A percentile compares a stretch with the other conserved stretches of the same genome.
Evolutionary conservation across 352 stramenopile species (phyloP).

Genomic region (Aphanomyces cochlioides): DNA sequence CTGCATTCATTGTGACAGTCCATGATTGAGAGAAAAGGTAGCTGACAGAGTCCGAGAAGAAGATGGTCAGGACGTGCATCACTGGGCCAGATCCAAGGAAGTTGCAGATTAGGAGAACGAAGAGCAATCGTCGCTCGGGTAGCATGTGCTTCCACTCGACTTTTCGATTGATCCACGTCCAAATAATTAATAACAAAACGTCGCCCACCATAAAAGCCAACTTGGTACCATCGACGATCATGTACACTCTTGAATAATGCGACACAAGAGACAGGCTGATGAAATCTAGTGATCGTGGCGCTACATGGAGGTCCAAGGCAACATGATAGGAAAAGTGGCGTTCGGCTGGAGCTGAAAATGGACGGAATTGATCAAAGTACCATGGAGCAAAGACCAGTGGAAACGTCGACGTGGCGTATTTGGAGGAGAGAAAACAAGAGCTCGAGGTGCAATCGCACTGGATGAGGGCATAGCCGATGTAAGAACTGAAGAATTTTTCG

Average conservation of each 20-base stretch:
- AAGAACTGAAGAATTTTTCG: not conserved
- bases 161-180: slow-evolving; percentile 20
- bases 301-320: not conserved
- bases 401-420: not conserved
- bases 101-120: slow-evolving; percentile 13
- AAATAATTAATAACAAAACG: slow-evolving; percentile 10
- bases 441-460: slow-evolving; percentile 1
- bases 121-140: slow-evolving; percentile 19
- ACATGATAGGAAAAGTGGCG: not conserved
- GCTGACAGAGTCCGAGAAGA: slow-evolving; percentile 13
- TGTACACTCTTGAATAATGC: not conserved
- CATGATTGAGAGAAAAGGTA: slow-evolving; percentile 23
- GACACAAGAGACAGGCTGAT: not conserved
- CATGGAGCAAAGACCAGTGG: slow-evolving; percentile 11
- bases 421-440: not conserved
- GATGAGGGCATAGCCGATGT: not conserved
- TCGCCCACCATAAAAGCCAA: slow-evolving; percentile 12
- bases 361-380: slow-evolving; percentile 16
- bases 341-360: not conserved
- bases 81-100: slow-evolving; percentile 18
- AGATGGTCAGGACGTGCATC: slow-evolving; percentile 10
- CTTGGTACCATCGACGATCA: slow-evolving; percentile 15
- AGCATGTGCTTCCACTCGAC: slow-evolving; percentile 5
- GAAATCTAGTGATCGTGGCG: not conserved
- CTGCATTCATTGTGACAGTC: not conserved